phyloP scores from a whole-genome alignment of 495 filamentous ascomycete species.

The Penicillium arizonense region DNA sequence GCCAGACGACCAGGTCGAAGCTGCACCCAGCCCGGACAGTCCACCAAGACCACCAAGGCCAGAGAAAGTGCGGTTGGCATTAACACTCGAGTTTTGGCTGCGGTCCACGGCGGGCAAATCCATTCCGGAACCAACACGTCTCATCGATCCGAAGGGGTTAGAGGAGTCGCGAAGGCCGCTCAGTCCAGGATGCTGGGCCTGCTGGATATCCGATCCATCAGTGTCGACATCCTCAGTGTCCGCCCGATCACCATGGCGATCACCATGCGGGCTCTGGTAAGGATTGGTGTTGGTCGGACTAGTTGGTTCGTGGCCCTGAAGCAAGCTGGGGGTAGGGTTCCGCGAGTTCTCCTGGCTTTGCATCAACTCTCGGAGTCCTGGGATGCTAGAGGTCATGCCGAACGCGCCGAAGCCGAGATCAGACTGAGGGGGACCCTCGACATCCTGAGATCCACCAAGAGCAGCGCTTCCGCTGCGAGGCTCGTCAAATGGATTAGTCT shows the following conservation, averaged over 20 bases:
- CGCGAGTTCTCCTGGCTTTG: slow-evolving; percentile 57
- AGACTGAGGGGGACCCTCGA: slow-evolving; percentile 54
- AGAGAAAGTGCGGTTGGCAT: slow-evolving; percentile 67
- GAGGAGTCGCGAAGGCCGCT: slow-evolving; percentile 52
- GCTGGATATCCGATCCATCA: slow-evolving; percentile 57
- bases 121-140: slow-evolving; percentile 53
- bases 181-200: slow-evolving; percentile 55
- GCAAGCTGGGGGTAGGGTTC: slow-evolving; percentile 55
- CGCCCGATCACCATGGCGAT: slow-evolving; percentile 42
- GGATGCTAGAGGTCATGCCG: slow-evolving; percentile 76
- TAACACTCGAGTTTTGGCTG: slow-evolving; percentile 84
- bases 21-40: slow-evolving; percentile 55
- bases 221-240: slow-evolving; percentile 64
- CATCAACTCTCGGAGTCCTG: slow-evolving; percentile 62
- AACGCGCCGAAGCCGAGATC: slow-evolving; percentile 62
- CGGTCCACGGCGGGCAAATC: slow-evolving; percentile 70
- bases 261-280: slow-evolving; percentile 92
- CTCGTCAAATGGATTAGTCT: slow-evolving; percentile 82
- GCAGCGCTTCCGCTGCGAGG: slow-evolving; percentile 71
- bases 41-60: slow-evolving; percentile 61
- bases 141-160: slow-evolving; percentile 47
- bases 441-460: slow-evolving; percentile 73
- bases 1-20: slow-evolving; percentile 62
- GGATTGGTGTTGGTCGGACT: slow-evolving; percentile 97
- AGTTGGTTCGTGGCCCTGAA: slow-evolving; percentile 62